phyloP scores from a whole-genome alignment of 371 early-diverging fungal genomes.

The Smittium mucronatum region DNA sequence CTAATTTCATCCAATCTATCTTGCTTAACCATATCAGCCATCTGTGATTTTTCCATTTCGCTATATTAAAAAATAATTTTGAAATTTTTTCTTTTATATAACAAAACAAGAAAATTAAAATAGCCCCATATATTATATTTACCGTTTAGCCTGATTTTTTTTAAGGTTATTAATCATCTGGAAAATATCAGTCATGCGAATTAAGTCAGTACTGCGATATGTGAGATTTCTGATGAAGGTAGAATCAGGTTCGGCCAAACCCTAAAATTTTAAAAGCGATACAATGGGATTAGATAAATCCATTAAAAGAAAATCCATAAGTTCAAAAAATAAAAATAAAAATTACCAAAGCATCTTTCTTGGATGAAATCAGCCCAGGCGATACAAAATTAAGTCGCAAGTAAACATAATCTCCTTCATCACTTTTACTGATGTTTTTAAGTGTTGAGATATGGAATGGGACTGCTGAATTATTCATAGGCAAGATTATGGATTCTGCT shows the following conservation, averaged over 20 bases:
- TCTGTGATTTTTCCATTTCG: conserved; percentile 85
- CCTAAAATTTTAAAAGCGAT: no score
- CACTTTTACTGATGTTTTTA: conserved; percentile 90
- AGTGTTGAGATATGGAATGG: conserved; percentile 98
- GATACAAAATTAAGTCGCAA: conserved; percentile 94
- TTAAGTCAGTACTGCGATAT: conserved; percentile 74
- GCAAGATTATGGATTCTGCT: conserved; percentile 81
- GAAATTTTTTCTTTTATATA: not conserved
- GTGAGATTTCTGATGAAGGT: conserved; percentile 86
- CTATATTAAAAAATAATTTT: not conserved
- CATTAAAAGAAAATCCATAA: no score
- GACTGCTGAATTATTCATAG: conserved; percentile 93
- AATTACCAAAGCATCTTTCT: conserved; percentile 58
- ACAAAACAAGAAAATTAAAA: not conserved
- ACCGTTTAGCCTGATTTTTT: conserved; percentile 68
- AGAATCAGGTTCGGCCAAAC: conserved; percentile 78
- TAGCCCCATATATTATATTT: no score
- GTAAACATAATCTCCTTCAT: conserved; percentile 89
- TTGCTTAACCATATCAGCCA: conserved; percentile 93
- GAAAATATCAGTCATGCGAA: conserved; percentile 71
- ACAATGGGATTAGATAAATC: no score
- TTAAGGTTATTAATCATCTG: conserved; percentile 76
- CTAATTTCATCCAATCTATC: conserved; percentile 69
- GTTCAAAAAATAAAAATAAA: no score
- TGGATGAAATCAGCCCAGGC: conserved; percentile 83